Conservation (phyloP, 805 yeast genomes). For the Suhomyces sp. region DNA sequence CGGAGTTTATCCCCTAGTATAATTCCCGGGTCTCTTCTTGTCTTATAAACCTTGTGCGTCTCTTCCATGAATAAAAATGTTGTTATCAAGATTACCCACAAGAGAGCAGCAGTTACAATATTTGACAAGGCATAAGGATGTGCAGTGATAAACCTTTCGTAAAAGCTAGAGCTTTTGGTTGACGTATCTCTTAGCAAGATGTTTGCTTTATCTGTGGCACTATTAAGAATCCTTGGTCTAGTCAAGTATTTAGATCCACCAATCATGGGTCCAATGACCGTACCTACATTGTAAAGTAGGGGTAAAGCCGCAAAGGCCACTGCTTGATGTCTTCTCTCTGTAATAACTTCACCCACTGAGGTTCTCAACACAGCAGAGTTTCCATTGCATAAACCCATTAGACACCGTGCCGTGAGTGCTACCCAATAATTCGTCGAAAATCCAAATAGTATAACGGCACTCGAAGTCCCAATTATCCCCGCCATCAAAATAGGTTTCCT, state of each 20-base stretch:
- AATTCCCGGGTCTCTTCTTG: constrained; percentile 28
- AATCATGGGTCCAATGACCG: constrained; percentile 31
- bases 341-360: constrained; percentile 30
- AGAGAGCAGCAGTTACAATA: constrained; percentile 33
- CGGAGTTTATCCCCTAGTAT: constrained; percentile 39
- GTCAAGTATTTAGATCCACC: constrained; percentile 31
- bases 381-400: constrained; percentile 30
- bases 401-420: constrained; percentile 27
- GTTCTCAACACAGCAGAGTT: constrained; percentile 34
- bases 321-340: constrained; percentile 29
- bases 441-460: constrained; percentile 29
- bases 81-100: constrained; percentile 23
- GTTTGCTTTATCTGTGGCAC: neutral
- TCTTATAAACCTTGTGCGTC: constrained; percentile 25
- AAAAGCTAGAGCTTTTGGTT: constrained; percentile 7
- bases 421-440: constrained; percentile 26
- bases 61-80: constrained; percentile 41
- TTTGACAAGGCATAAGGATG: constrained; percentile 57
- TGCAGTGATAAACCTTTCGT: constrained; percentile 27
- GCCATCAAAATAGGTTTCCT: constrained; percentile 26
- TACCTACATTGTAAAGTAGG: constrained; percentile 31
- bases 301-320: constrained; percentile 33
- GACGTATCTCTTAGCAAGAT: neutral
- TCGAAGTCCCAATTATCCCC: too few relatives aligned
- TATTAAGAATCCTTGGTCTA: constrained; percentile 19